phyloP scores from a whole-genome alignment of 148 eudicot genomes.

The Camellia granthamiana region DNA sequence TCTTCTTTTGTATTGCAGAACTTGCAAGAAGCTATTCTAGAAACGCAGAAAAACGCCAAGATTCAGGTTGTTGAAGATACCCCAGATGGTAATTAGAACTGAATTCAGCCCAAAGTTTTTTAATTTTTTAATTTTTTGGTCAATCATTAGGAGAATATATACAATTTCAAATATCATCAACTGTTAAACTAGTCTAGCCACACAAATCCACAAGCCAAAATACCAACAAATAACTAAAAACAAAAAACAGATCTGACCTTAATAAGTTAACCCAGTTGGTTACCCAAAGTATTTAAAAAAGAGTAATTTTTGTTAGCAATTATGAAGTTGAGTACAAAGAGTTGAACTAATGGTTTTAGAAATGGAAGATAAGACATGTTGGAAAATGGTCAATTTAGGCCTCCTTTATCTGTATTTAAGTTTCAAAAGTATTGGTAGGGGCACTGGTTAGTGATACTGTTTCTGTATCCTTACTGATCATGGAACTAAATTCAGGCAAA shows the following conservation, averaged over 20 bases:
- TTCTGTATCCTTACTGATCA: conserved; percentile 10
- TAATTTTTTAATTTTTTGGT: background rate
- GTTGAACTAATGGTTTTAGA: background rate
- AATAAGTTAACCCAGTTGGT: no score
- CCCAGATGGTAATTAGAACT: conserved; percentile 52
- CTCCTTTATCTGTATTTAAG: background rate
- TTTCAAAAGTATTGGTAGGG: background rate
- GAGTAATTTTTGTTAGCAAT: background rate
- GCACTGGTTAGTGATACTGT: background rate
- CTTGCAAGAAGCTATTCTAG: conserved; percentile 72
- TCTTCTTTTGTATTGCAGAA: conserved; percentile 34
- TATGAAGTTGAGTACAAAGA: background rate
- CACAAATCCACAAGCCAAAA: no score
- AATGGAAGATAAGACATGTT: background rate
- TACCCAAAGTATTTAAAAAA: no score
- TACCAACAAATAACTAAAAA: no score
- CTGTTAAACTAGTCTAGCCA: no score
- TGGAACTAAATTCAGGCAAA: conserved; percentile 42
- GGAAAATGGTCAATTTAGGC: background rate
- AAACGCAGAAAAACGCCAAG: conserved; percentile 79
- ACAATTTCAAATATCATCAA: no score
- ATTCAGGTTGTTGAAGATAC: conserved; percentile 73
- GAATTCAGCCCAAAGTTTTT: conserved; percentile 1
- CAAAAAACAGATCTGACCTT: no score
- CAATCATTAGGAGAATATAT: no score